Percentiles rank a stretch among this genome's conserved stretches.
These are phyloP conservation scores for Hanseniaspora singularis DNA, from an alignment of 805 yeast species.

Conservation along the genomic window DNA sequence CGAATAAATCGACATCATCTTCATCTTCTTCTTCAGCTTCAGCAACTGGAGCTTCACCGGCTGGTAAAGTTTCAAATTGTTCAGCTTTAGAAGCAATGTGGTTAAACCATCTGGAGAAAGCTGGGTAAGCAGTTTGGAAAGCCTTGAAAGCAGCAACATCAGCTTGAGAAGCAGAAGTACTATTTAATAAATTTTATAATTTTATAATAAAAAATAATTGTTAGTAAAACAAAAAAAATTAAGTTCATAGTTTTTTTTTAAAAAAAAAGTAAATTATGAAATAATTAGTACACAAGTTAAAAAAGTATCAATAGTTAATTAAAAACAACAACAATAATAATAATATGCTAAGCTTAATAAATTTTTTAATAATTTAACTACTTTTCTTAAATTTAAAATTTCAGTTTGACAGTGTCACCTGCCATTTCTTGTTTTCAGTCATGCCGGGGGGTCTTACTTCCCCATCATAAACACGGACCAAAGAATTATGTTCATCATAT, in stretches of 20 bases:
- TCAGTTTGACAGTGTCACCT: conserved; percentile 17
- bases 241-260: too few relatives aligned
- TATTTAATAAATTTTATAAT: conserved; percentile 23
- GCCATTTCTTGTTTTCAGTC: conserved; percentile 55
- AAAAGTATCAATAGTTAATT: too few relatives aligned
- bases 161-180: conserved; percentile 87
- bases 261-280: too few relatives aligned
- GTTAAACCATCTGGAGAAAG: conserved; percentile 96
- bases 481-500: conserved; percentile 53
- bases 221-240: conserved; percentile 6
- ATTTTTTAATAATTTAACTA: too few relatives aligned
- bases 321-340: too few relatives aligned
- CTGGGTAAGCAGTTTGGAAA: conserved; percentile 83
- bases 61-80: conserved; percentile 73
- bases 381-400: too few relatives aligned
- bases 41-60: conserved; percentile 46
- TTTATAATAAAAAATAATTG: not conserved
- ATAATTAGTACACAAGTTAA: too few relatives aligned
- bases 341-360: not conserved
- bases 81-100: conserved; percentile 89
- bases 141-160: conserved; percentile 91
- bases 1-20: conserved; percentile 85
- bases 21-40: conserved; percentile 71
- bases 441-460: conserved; percentile 89
- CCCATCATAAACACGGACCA: conserved; percentile 97